Base-by-base conservation (phyloP, 2,329 filamentous ascomycete species). In the Penicillium sp. region DNA sequence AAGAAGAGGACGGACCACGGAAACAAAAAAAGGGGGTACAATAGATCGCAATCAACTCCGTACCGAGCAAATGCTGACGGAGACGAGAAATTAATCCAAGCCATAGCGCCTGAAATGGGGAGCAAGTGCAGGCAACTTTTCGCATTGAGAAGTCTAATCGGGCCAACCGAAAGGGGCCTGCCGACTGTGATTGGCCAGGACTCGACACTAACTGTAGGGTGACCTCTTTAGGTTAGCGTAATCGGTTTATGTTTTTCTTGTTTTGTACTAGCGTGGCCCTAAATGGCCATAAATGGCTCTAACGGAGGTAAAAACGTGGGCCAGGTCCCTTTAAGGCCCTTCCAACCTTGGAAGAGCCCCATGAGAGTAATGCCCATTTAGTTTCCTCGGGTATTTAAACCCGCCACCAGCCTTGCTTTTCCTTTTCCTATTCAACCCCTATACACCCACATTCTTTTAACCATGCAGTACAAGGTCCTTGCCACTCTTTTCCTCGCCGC, bases 401-500 rank as follows among this genome's bases (percentile, higher is more conserved):
- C 25, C 10, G 25, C 37, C 6, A 12, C 7, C 25, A 7, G 21
- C n/a, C 7, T 19, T 25, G 17, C 13, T 13, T 37, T 25, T 7
- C 3, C 42, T 17, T 35, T 33, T 21, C 19, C 45, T 27, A 25
- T 43, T n/a, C 21, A 42, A 6, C 17, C 15, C 8, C 5, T 27
- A 25, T 21, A 35, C 25, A n/a, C 15, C 27, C n/a, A 48, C 54
- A 59, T 13, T 38, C n/a, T 12, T 25, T 48, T 59, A 15, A 56
- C 10, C 19, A 71, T 71, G 69, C 67, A 70, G 56, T 69, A 58
- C 62, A 71, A 67, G 58, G 13, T 58, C 29, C 42, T 69, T 45
- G 49, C 62, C 31, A 53, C 67, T 42, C 56, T 70, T 35, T 46
- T 67, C 50, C 58, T 70, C 54, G 52, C 65, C 50, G 56, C 67